Evolutionary conservation across 2,329 filamentous ascomycete genomes (phyloP).

Genomic region (Fusarium continuum): DNA sequence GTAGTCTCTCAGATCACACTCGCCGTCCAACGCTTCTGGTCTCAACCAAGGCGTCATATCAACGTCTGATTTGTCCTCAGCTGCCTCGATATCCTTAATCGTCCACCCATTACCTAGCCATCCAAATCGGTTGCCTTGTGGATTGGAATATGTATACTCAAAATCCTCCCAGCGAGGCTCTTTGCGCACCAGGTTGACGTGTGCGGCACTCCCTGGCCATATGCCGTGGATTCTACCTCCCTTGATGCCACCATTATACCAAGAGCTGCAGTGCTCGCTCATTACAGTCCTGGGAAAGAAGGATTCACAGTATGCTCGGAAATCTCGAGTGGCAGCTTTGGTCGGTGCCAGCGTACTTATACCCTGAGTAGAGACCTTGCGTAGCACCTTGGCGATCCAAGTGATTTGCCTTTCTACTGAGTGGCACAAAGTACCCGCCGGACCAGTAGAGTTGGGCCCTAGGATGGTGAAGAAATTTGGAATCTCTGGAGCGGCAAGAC

Average conservation of each 20-base stretch:
- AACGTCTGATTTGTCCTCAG: no score
- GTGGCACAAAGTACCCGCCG: background rate
- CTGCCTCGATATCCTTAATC: no score
- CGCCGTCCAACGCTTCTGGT: no score
- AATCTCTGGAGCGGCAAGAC: background rate
- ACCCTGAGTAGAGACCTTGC: background rate
- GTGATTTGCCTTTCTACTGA: background rate
- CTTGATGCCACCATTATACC: background rate
- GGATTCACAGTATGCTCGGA: background rate
- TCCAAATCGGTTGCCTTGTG: no score
- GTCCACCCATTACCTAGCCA: no score
- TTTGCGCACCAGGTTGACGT: background rate
- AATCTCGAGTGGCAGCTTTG: background rate
- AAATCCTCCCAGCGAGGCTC: background rate
- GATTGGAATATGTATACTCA: background rate
- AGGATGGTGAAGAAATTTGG: background rate
- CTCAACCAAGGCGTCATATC: no score
- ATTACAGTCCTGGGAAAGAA: background rate
- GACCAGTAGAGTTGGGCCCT: background rate
- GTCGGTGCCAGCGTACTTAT: background rate
- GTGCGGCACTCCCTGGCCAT: background rate
- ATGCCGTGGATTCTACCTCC: background rate
- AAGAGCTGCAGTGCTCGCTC: background rate
- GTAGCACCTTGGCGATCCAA: background rate
- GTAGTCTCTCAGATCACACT: no score